Percentiles rank a stretch among this genome's conserved stretches.
phyloP scores from a whole-genome alignment of 495 filamentous ascomycete genomes.

The Podospora fimiseda region DNA sequence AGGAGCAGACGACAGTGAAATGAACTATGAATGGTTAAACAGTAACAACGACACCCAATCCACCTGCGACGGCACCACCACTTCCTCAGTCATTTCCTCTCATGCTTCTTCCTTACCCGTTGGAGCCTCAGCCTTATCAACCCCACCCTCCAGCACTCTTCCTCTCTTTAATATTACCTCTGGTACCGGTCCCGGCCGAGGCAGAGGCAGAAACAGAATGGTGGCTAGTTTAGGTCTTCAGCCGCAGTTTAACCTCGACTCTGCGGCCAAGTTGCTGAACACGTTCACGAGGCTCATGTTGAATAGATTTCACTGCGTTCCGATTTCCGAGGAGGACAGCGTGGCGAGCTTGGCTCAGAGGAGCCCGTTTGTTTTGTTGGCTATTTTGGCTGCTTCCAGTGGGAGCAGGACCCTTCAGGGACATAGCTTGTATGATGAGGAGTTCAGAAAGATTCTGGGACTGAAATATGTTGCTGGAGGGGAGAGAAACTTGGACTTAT shows the following conservation, averaged over 20 bases:
- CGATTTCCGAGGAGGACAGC: constrained; percentile 26
- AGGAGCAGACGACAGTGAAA: constrained; percentile 3
- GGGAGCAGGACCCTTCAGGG: constrained; percentile 37
- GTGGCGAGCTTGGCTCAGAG: constrained; percentile 31
- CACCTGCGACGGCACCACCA: too few relatives aligned
- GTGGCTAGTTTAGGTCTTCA: constrained; percentile 29
- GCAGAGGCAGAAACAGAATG: constrained; percentile 1
- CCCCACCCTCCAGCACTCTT: constrained; percentile 21
- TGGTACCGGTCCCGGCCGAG: not conserved
- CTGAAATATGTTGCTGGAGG: constrained; percentile 44
- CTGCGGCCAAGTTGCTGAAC: constrained; percentile 33
- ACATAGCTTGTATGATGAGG: constrained; percentile 43
- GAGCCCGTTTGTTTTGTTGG: constrained; percentile 39
- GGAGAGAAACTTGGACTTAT: constrained; percentile 38
- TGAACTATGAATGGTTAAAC: constrained; percentile 13
- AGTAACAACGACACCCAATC: too few relatives aligned
- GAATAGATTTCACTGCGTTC: constrained; percentile 33
- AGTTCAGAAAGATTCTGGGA: constrained; percentile 43
- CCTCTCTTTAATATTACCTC: too few relatives aligned
- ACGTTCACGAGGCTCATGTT: constrained; percentile 34
- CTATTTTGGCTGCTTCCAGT: constrained; percentile 40
- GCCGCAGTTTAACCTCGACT: constrained; percentile 45
- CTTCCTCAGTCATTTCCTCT: constrained; percentile 11
- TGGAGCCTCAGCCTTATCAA: constrained; percentile 28
- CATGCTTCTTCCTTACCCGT: constrained; percentile 25